Percentiles rank a stretch among this genome's conserved stretches.
Evolutionary conservation across 1,284 basidiomycete species (phyloP).

Genomic region (Apiotrichum laibachii): DNA sequence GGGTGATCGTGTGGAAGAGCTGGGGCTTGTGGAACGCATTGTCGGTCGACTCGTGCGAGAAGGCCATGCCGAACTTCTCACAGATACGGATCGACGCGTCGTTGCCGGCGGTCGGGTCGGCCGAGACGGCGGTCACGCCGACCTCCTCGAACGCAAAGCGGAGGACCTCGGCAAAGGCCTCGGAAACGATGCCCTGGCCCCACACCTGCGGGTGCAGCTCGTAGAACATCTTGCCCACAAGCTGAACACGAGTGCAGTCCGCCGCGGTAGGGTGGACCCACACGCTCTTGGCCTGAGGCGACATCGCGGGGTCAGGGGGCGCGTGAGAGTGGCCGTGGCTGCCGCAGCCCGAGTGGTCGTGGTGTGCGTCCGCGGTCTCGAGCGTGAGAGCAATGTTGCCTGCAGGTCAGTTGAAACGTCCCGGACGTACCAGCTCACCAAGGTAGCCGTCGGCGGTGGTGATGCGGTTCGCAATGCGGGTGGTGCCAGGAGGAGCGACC

Average conservation of each 20-base stretch:
- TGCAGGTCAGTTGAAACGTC: constrained; percentile 8
- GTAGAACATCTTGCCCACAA: constrained; percentile 43
- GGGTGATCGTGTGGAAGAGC: constrained; percentile 38
- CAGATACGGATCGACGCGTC: constrained; percentile 44
- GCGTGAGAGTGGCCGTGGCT: constrained; percentile 3
- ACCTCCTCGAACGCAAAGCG: constrained; percentile 48
- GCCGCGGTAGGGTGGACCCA: constrained; percentile 32
- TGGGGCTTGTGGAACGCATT: constrained; percentile 36
- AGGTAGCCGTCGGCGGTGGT: constrained; percentile 39
- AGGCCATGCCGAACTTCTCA: constrained; percentile 31
- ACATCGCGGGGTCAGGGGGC: background rate
- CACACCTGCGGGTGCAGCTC: constrained; percentile 50
- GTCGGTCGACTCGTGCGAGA: constrained; percentile 24
- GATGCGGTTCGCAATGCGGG: constrained; percentile 34
- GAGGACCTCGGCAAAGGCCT: constrained; percentile 47
- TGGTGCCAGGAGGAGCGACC: constrained; percentile 24
- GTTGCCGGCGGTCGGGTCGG: constrained; percentile 40
- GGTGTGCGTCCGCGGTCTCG: constrained; percentile 4
- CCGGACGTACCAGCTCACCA: constrained; percentile 25
- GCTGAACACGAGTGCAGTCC: constrained; percentile 17
- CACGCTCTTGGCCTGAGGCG: constrained; percentile 8
- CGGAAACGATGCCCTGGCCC: constrained; percentile 44
- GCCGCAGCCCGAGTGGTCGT: constrained; percentile 4
- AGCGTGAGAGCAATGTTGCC: constrained; percentile 45
- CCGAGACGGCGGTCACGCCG: constrained; percentile 30